Conservation (phyloP, 2,329 filamentous ascomycete species). For the Aureobasidium sp. region DNA sequence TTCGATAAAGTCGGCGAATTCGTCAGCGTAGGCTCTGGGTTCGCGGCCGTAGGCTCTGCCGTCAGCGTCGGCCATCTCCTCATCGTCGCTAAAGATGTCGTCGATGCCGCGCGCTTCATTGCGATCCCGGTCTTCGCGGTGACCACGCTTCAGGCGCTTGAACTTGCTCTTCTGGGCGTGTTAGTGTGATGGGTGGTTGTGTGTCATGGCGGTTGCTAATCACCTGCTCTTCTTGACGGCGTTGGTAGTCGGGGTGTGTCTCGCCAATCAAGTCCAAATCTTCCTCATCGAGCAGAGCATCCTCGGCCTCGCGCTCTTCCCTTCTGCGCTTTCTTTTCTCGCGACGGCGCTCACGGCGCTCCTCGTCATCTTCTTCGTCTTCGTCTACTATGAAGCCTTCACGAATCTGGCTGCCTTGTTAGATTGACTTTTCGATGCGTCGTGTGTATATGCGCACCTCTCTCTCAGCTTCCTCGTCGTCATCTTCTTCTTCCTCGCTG, state of each 20-base stretch:
- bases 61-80: slow-evolving; percentile 56
- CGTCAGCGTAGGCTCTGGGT: slow-evolving; percentile 56
- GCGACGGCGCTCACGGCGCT: slow-evolving; percentile 54
- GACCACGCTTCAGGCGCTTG: slow-evolving; percentile 92
- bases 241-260: slow-evolving; percentile 62
- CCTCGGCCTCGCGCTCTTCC: slow-evolving; percentile 73
- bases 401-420: slow-evolving; percentile 54
- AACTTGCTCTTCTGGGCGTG: slow-evolving; percentile 63
- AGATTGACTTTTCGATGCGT: background rate
- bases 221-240: slow-evolving; percentile 64
- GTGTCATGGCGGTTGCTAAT: slow-evolving; percentile 21
- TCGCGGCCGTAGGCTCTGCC: slow-evolving; percentile 24
- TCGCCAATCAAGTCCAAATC: slow-evolving; percentile 93
- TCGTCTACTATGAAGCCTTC: slow-evolving; percentile 97
- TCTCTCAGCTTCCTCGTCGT: slow-evolving; percentile 79
- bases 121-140: slow-evolving; percentile 60
- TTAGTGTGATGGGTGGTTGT: background rate
- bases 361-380: slow-evolving; percentile 67
- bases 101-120: slow-evolving; percentile 66
- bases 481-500: slow-evolving; percentile 82
- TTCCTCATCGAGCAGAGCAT: slow-evolving; percentile 82
- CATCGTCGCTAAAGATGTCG: slow-evolving; percentile 93
- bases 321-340: slow-evolving; percentile 71
- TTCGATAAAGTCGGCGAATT: slow-evolving; percentile 91
- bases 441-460: slow-evolving; percentile 48